These are phyloP conservation scores for Herpotrichia juniperi DNA, from an alignment of 2,329 filamentous ascomycete genomes.

Conservation along the genomic window DNA sequence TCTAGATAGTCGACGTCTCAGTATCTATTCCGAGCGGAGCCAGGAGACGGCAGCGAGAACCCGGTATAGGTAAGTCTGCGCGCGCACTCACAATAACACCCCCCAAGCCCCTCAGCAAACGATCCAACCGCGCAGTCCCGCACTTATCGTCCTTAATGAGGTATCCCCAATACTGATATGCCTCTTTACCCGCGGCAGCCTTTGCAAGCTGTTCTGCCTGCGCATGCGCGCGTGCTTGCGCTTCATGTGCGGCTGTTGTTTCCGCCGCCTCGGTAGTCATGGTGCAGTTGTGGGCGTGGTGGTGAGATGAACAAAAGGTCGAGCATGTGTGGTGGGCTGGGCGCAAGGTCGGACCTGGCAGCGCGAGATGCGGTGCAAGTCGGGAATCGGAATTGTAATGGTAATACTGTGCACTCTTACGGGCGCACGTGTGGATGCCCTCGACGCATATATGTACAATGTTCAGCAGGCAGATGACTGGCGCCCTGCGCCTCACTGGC, in stretches of 20 bases:
- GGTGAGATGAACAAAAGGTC: constrained; percentile 4
- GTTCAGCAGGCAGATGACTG: constrained; percentile 29
- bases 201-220: no score
- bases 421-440: background rate
- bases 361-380: background rate
- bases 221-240: no score
- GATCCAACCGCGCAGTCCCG: constrained; percentile 54
- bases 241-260: constrained; percentile 11
- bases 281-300: constrained; percentile 16
- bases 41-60: background rate
- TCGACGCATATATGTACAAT: constrained; percentile 7
- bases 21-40: constrained; percentile 15
- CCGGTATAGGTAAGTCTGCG: background rate
- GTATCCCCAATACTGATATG: constrained; percentile 58
- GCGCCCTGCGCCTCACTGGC: constrained; percentile 27
- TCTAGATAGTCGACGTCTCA: constrained; percentile 29
- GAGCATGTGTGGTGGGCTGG: constrained; percentile 10
- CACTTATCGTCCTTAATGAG: constrained; percentile 59
- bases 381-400: constrained; percentile 1
- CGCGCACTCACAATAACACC: constrained; percentile 50
- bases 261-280: constrained; percentile 38
- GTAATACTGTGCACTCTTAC: background rate
- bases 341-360: no score
- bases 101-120: constrained; percentile 54
- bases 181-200: constrained; percentile 47